Evolutionary conservation across 495 filamentous ascomycete species (phyloP).

Genomic region (Cladorrhinum samala): DNA sequence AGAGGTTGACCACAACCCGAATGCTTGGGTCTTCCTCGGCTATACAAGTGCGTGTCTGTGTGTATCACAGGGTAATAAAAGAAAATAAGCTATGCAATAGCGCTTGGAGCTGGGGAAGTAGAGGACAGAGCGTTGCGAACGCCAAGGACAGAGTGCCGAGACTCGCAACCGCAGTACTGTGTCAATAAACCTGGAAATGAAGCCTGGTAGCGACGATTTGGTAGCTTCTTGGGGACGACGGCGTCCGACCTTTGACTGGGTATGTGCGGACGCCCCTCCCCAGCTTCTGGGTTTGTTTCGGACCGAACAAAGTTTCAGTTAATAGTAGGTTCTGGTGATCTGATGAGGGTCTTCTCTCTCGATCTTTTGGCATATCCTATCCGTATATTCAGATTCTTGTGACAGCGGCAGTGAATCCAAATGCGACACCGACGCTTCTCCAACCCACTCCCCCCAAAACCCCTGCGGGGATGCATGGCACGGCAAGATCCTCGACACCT

Average conservation of each 20-base stretch:
- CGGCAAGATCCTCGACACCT: neutral
- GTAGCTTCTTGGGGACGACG: neutral
- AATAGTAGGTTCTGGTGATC: too few species aligned
- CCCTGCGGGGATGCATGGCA: neutral
- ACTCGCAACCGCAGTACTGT: too few species aligned
- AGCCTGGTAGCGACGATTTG: too few species aligned
- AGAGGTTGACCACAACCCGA: too few species aligned
- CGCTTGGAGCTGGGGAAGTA: too few species aligned
- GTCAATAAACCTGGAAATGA: neutral
- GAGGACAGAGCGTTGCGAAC: too few species aligned
- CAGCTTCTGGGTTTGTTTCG: neutral
- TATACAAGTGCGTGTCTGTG: too few species aligned
- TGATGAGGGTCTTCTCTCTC: neutral
- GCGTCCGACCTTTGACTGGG: neutral
- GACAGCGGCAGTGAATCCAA: slow-evolving; percentile 1
- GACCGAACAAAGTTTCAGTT: too few species aligned
- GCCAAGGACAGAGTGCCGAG: neutral
- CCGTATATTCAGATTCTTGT: too few species aligned
- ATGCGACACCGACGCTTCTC: slow-evolving; percentile 2
- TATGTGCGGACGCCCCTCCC: neutral
- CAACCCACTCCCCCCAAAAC: neutral
- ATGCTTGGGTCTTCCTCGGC: too few species aligned
- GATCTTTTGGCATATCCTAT: neutral
- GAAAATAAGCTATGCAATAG: too few species aligned
- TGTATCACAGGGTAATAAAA: too few species aligned